phyloP scores from a whole-genome alignment of 164 flowering plant genomes.

The Vitis labrusca region DNA sequence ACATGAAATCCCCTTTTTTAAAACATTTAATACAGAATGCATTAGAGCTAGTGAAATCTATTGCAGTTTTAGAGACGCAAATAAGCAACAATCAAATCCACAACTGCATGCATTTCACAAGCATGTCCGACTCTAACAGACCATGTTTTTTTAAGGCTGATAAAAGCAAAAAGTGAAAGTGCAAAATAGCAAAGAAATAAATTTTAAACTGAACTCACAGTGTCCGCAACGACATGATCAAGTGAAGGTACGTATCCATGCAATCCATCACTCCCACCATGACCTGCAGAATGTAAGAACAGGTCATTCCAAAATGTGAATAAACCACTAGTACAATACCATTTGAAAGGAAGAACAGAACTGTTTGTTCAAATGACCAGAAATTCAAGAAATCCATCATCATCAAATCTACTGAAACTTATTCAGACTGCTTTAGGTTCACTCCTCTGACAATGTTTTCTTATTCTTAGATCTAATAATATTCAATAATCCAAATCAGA shows the following conservation, averaged over 20 bases:
- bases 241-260: slow-evolving; percentile 99
- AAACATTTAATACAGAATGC: too few species aligned
- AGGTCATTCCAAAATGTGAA: neutral
- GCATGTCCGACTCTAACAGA: too few species aligned
- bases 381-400: neutral
- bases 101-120: too few species aligned
- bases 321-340: neutral
- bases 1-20: too few species aligned
- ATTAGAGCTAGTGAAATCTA: too few species aligned
- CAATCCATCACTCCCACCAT: slow-evolving; percentile 98
- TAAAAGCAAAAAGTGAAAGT: too few species aligned
- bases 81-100: too few species aligned
- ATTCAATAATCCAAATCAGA: too few species aligned
- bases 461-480: neutral
- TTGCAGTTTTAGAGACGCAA: too few species aligned
- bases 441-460: too few species aligned
- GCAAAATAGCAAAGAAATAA: neutral
- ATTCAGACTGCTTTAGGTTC: too few species aligned
- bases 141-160: too few species aligned
- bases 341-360: neutral
- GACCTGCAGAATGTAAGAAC: slow-evolving; percentile 52
- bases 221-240: slow-evolving; percentile 93
- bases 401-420: neutral
- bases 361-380: neutral
- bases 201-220: slow-evolving; percentile 51